Evolutionary conservation across 805 yeast species (phyloP).

Genomic region (Cyberlindnera subsufficiens): DNA sequence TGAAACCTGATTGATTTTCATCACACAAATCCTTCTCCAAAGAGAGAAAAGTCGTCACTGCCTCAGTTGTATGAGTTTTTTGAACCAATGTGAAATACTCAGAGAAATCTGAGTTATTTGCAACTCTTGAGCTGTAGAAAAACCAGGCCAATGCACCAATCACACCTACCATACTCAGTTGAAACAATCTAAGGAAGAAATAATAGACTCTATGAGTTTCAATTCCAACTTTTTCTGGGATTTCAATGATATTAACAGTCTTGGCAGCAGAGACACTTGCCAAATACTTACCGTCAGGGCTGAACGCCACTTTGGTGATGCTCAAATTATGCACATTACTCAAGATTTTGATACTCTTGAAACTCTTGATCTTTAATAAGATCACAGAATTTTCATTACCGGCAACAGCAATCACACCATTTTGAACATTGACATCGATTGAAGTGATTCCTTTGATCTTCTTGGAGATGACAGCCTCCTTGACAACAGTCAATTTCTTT

Average conservation of each 20-base stretch:
- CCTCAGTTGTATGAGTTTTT: slow-evolving; percentile 3
- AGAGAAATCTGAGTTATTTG: slow-evolving; percentile 10
- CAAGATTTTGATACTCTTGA: slow-evolving; percentile 47
- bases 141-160: slow-evolving; percentile 10
- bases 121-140: slow-evolving; percentile 9
- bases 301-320: slow-evolving; percentile 65
- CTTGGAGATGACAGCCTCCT: slow-evolving; percentile 14
- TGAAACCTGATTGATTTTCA: too few relatives aligned
- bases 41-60: not conserved
- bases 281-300: slow-evolving; percentile 60
- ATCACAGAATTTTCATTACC: slow-evolving; percentile 54
- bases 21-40: too few relatives aligned
- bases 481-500: slow-evolving; percentile 14
- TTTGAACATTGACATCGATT: slow-evolving; percentile 35
- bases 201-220: slow-evolving; percentile 21
- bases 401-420: slow-evolving; percentile 38
- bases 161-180: slow-evolving; percentile 6
- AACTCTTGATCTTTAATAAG: slow-evolving; percentile 35
- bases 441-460: slow-evolving; percentile 36
- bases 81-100: slow-evolving; percentile 22
- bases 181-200: slow-evolving; percentile 18
- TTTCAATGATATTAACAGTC: slow-evolving; percentile 54
- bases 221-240: slow-evolving; percentile 44
- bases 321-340: slow-evolving; percentile 61
- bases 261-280: slow-evolving; percentile 78